Evolutionary conservation across 2,329 filamentous ascomycete genomes (phyloP).

Genomic region (Plectosphaerella sp.): DNA sequence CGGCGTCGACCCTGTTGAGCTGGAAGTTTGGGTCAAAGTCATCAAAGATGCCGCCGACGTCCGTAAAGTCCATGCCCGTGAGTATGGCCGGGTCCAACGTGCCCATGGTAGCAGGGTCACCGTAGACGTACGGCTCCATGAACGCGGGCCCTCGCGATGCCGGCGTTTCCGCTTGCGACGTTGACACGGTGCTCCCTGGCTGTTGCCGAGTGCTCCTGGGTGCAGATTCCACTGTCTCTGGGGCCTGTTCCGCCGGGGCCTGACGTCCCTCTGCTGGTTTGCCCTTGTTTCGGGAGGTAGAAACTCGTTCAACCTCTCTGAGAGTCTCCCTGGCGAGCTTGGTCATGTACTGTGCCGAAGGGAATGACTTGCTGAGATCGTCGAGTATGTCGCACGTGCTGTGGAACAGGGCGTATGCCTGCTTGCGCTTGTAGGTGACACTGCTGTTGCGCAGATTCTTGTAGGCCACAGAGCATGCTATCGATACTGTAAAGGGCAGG

Average conservation of each 20-base stretch:
- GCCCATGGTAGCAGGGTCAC: neutral
- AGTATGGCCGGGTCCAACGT: neutral
- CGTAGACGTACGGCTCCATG: neutral
- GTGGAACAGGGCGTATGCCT: constrained; percentile 13
- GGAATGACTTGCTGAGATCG: constrained; percentile 12
- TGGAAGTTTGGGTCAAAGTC: constrained; percentile 15
- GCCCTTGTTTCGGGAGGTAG: neutral
- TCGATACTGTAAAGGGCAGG: constrained; percentile 16
- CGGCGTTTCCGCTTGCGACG: neutral
- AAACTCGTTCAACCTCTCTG: constrained; percentile 12
- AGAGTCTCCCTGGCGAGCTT: constrained; percentile 12
- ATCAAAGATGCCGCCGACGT: constrained; percentile 9
- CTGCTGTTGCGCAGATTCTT: constrained; percentile 15
- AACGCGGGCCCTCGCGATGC: neutral
- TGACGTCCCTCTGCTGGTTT: neutral
- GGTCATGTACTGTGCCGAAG: constrained; percentile 12
- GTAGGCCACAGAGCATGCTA: constrained; percentile 17
- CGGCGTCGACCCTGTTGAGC: constrained; percentile 12
- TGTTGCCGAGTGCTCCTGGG: neutral
- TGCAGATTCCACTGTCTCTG: no score
- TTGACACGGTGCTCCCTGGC: neutral
- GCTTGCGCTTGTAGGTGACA: constrained; percentile 12
- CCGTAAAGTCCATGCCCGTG: neutral
- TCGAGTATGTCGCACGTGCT: constrained; percentile 13
- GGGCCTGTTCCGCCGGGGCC: neutral